Percentiles rank a stretch among this genome's conserved stretches.
These are phyloP conservation scores for Ascocoryne sarcoides DNA, from an alignment of 2,329 filamentous ascomycete species.

Conservation along the genomic window DNA sequence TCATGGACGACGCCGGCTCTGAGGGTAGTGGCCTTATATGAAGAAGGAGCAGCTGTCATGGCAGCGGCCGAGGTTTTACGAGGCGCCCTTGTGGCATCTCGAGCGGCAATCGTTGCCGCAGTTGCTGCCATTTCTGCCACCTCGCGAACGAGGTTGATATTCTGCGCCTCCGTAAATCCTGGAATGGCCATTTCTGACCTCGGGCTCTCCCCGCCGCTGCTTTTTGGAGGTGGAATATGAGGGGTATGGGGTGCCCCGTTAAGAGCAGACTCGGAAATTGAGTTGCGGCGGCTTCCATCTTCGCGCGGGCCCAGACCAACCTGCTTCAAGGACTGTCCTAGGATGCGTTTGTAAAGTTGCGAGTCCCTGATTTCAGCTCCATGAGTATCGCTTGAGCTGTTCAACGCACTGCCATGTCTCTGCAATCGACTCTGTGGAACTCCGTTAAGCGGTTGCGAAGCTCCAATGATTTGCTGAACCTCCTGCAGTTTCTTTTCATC, in stretches of 20 bases:
- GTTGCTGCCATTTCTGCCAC: conserved; percentile 92
- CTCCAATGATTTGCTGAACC: conserved; percentile 26
- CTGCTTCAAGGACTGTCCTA: conserved; percentile 82
- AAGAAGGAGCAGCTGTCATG: conserved; percentile 24
- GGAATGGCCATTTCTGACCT: conserved; percentile 46
- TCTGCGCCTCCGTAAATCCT: conserved; percentile 74
- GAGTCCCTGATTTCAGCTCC: conserved; percentile 70
- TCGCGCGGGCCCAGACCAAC: conserved; percentile 56
- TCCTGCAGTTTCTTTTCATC: conserved; percentile 68
- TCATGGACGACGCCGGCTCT: conserved; percentile 29
- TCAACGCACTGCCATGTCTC: conserved; percentile 19
- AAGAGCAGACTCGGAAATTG: conserved; percentile 23
- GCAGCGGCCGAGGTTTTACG: conserved; percentile 40
- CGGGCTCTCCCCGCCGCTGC: conserved; percentile 35
- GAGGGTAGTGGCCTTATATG: conserved; percentile 19
- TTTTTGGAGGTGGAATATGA: conserved; percentile 71
- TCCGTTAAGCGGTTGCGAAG: conserved; percentile 18
- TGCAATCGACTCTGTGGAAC: conserved; percentile 19
- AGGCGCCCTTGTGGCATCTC: conserved; percentile 55
- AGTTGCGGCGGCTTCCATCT: conserved; percentile 34
- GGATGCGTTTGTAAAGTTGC: conserved; percentile 83
- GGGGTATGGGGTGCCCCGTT: conserved; percentile 45
- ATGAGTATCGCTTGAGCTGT: conserved; percentile 16
- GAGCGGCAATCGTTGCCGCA: conserved; percentile 76
- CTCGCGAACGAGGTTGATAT: conserved; percentile 70